Evolutionary conservation across 2,329 filamentous ascomycete genomes (phyloP).

Genomic region (Fusarium paranaense): DNA sequence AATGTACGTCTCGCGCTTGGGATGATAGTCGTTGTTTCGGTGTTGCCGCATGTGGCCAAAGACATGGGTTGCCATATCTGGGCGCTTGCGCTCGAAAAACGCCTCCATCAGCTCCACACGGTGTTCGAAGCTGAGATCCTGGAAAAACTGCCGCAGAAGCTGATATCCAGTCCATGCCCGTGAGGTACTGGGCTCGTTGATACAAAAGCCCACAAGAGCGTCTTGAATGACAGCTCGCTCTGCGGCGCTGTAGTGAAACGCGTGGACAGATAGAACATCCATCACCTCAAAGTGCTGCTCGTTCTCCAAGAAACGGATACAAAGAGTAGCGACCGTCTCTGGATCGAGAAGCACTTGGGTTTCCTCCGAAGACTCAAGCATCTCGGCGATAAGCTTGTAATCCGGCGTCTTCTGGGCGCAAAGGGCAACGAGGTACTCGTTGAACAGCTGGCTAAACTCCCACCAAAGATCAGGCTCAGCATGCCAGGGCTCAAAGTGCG

Average conservation of each 20-base stretch:
- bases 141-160: constrained; percentile 73
- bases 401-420: constrained; percentile 70
- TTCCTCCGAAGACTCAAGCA: constrained; percentile 79
- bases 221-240: constrained; percentile 76
- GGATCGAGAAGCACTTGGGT: constrained; percentile 77
- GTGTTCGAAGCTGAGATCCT: constrained; percentile 71
- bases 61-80: constrained; percentile 87
- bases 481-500: constrained; percentile 49
- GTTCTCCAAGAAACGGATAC: constrained; percentile 77
- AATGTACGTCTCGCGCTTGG: constrained; percentile 80
- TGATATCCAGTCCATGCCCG: constrained; percentile 75
- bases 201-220: constrained; percentile 75
- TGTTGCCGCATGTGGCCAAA: constrained; percentile 96
- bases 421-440: constrained; percentile 77
- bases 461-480: constrained; percentile 57
- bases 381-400: constrained; percentile 77
- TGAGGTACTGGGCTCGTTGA: constrained; percentile 73
- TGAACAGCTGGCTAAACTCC: constrained; percentile 73
- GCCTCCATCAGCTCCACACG: constrained; percentile 81
- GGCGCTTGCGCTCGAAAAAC: constrained; percentile 81
- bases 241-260: constrained; percentile 74
- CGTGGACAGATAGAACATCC: constrained; percentile 82
- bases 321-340: constrained; percentile 79
- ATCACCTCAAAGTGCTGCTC: constrained; percentile 84
- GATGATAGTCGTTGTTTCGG: constrained; percentile 70